Conservation (phyloP, 306 rosid species). For the Rosa rugosa region DNA sequence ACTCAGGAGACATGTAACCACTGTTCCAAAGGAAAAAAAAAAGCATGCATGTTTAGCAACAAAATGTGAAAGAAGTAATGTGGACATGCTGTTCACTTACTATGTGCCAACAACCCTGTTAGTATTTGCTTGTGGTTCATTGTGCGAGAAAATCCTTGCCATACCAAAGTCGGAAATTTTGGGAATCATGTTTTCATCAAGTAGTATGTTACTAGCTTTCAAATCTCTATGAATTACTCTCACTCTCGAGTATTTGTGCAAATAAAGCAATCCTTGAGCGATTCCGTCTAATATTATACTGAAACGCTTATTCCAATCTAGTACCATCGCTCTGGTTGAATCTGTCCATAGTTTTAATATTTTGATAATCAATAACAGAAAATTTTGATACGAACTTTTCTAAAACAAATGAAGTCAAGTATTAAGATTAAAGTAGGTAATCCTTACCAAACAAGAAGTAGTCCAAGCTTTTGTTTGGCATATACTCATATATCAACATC, state of each 20-base stretch:
- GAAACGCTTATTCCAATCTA: conserved; percentile 6
- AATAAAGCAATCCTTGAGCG: conserved; percentile 11
- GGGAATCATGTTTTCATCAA: conserved; percentile 12
- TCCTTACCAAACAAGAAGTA: conserved; percentile 7
- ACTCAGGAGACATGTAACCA: conserved; percentile 30
- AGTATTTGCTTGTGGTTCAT: conserved; percentile 18
- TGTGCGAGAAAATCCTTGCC: conserved; percentile 6
- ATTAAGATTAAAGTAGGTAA: neutral
- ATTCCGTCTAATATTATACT: conserved; percentile 13
- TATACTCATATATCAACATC: conserved; percentile 12
- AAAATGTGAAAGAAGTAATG: neutral
- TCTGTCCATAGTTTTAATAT: neutral
- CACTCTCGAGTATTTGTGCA: neutral
- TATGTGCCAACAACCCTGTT: conserved; percentile 28
- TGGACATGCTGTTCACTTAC: conserved; percentile 16
- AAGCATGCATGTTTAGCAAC: neutral
- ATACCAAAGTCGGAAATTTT: neutral
- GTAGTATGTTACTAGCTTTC: conserved; percentile 18
- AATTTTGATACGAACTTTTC: neutral
- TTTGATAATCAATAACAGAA: neutral
- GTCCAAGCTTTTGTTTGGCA: conserved; percentile 18
- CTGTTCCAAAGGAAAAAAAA: neutral
- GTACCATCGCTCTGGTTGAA: neutral
- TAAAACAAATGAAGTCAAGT: neutral
- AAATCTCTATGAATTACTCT: conserved; percentile 11